Evolutionary conservation across 495 filamentous ascomycete genomes (phyloP).

Genomic region (Filosporella fistucella): DNA sequence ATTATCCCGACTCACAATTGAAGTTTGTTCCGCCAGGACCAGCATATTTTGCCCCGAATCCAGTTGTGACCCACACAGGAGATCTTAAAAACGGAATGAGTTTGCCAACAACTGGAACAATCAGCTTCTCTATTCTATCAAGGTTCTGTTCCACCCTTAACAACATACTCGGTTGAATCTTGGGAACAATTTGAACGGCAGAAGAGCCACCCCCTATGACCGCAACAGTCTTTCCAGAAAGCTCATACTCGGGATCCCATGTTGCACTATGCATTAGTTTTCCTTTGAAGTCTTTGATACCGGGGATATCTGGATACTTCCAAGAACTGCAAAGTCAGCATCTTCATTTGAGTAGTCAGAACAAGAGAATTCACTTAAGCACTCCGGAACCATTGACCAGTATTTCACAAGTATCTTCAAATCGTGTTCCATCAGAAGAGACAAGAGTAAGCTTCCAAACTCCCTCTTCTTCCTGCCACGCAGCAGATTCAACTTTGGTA

Average conservation of each 20-base stretch:
- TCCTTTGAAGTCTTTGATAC: constrained; percentile 48
- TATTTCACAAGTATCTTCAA: constrained; percentile 2
- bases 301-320: constrained; percentile 49
- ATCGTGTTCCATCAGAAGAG: constrained; percentile 15
- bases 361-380: constrained; percentile 2
- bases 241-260: constrained; percentile 41
- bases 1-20: background rate
- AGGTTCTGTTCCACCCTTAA: constrained; percentile 38
- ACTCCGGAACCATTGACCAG: background rate
- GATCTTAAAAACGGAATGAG: constrained; percentile 60
- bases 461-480: background rate
- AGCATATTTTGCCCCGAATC: constrained; percentile 14
- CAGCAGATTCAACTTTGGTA: background rate
- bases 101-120: constrained; percentile 41
- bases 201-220: constrained; percentile 51
- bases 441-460: background rate
- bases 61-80: constrained; percentile 58
- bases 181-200: constrained; percentile 46
- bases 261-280: constrained; percentile 48
- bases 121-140: too few relatives aligned
- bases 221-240: constrained; percentile 42
- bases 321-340: constrained; percentile 43
- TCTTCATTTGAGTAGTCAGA: too few relatives aligned
- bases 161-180: constrained; percentile 40
- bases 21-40: constrained; percentile 1